Evolutionary conservation across 176 grass and related monocot genomes (phyloP).

Genomic region (bread wheat (Triticum aestivum)): IWGSC_CS_RefSeq_v2.1 NC_057808.1:37106413-37106912

Average conservation of each 20-base stretch:
- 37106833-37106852: background rate
- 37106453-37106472: too few relatives aligned
- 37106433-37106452: too few relatives aligned
- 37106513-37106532: background rate
- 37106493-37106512: too few relatives aligned
- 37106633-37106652: too few relatives aligned
- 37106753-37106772: background rate
- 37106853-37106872: background rate
- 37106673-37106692: background rate
- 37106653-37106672: too few relatives aligned
- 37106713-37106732: background rate
- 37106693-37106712: background rate
- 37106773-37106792: background rate
- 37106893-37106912: background rate
- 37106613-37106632: too few relatives aligned
- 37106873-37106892: background rate
- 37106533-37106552: background rate
- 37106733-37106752: background rate
- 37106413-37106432: too few relatives aligned
- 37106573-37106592: too few relatives aligned
- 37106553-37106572: too few relatives aligned
- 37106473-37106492: too few relatives aligned
- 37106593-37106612: too few relatives aligned
- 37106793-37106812: background rate
- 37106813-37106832: background rate